Evolutionary conservation across 2,329 filamentous ascomycete species (phyloP).

Genomic region (Pseudogymnoascus sp.): DNA sequence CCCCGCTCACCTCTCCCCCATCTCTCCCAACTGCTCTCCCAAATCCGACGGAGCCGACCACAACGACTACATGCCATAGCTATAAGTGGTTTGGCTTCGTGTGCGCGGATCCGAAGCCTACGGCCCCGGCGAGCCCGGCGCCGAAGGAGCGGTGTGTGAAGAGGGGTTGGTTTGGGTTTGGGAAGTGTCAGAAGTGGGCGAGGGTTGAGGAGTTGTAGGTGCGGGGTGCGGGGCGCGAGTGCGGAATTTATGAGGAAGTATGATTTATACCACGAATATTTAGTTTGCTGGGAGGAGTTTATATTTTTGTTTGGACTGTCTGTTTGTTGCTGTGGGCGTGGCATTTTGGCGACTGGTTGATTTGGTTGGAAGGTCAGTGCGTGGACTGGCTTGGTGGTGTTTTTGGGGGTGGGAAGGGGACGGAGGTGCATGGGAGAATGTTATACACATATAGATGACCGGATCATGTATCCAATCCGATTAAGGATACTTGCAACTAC

Average conservation of each 20-base stretch:
- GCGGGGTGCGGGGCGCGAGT: neutral
- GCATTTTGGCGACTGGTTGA: neutral
- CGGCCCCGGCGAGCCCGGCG: slow-evolving; percentile 9
- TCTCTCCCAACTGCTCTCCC: slow-evolving; percentile 17
- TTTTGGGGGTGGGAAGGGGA: neutral
- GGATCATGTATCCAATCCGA: neutral
- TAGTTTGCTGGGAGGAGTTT: slow-evolving; percentile 1
- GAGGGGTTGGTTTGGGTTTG: slow-evolving; percentile 19
- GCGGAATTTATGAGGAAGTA: neutral
- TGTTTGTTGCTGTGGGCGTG: neutral
- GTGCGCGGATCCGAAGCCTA: slow-evolving; percentile 23
- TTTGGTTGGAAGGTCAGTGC: neutral
- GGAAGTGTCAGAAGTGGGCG: slow-evolving; percentile 22
- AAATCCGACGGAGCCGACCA: slow-evolving; percentile 10
- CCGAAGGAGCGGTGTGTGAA: slow-evolving; percentile 18
- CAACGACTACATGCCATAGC: slow-evolving; percentile 23
- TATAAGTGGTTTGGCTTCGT: slow-evolving; percentile 24
- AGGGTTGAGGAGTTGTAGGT: neutral
- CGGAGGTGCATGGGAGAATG: neutral
- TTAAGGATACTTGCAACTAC: neutral
- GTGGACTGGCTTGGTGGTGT: neutral
- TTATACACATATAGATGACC: slow-evolving; percentile 1
- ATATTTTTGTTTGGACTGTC: neutral
- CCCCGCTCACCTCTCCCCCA: slow-evolving; percentile 29
- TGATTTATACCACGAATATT: neutral